Evolutionary conservation across 2,329 filamentous ascomycete species (phyloP).

Genomic region (Exserohilum rostratum): DNA sequence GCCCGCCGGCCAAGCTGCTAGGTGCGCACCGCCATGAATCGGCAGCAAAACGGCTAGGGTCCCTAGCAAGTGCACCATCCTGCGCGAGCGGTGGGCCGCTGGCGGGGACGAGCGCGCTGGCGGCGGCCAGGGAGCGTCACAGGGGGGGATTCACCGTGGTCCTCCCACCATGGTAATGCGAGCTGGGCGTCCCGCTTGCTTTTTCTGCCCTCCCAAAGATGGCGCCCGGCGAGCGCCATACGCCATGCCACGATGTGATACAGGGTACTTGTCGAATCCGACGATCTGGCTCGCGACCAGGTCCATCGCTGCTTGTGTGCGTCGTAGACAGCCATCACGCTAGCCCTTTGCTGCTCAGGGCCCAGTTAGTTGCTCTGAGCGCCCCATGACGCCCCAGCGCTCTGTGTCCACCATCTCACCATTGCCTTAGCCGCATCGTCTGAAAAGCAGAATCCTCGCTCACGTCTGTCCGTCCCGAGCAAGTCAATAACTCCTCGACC

Average conservation of each 20-base stretch:
- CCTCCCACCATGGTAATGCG: constrained; percentile 34
- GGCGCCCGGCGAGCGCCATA: constrained; percentile 36
- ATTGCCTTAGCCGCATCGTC: constrained; percentile 44
- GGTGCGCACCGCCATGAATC: constrained; percentile 36
- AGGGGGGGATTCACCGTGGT: constrained; percentile 27
- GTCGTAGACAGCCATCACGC: constrained; percentile 42
- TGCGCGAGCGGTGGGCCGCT: constrained; percentile 24
- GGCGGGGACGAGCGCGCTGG: constrained; percentile 25
- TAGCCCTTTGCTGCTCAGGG: constrained; percentile 41
- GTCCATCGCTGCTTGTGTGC: constrained; percentile 35
- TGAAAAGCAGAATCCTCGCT: constrained; percentile 46
- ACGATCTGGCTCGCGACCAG: constrained; percentile 48
- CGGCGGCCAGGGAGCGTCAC: constrained; percentile 22
- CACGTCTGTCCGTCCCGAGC: constrained; percentile 41
- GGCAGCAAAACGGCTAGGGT: constrained; percentile 36
- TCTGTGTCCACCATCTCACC: constrained; percentile 41
- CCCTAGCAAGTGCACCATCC: constrained; percentile 32
- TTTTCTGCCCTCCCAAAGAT: constrained; percentile 39
- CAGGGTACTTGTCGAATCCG: constrained; percentile 48
- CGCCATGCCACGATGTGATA: constrained; percentile 50
- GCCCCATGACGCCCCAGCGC: constrained; percentile 46
- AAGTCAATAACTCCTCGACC: constrained; percentile 43
- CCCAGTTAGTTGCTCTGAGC: constrained; percentile 39
- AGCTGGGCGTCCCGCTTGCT: constrained; percentile 29
- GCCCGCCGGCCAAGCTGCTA: constrained; percentile 25